Percentiles rank a stretch among this genome's conserved stretches.
Conservation (phyloP, 176 grass and related monocot genomes). For the Coix lacrymajobi region DNA sequence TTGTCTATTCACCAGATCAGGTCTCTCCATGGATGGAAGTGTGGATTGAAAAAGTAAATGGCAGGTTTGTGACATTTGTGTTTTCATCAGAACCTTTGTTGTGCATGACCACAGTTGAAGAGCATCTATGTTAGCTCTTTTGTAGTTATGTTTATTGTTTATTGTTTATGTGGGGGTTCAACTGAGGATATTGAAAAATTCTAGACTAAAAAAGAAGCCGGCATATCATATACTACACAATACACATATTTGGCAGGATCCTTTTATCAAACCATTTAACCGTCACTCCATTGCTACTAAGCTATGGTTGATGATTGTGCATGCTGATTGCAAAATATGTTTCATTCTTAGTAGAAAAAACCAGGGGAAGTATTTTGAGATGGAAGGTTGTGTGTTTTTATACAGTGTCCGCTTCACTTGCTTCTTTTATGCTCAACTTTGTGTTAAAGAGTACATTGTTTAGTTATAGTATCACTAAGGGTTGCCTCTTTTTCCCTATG, state of each 20-base stretch:
- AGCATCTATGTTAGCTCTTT: not conserved
- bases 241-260: not conserved
- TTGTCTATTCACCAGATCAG: conserved; percentile 89
- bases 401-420: not conserved
- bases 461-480: not conserved
- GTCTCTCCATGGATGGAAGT: conserved; percentile 95
- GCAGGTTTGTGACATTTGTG: conserved; percentile 51
- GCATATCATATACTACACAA: not conserved
- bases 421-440: not conserved
- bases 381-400: not conserved
- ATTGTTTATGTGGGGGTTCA: conserved; percentile 15
- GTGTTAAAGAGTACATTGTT: not conserved
- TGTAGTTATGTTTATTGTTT: too few species aligned
- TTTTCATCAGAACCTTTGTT: not conserved
- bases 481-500: not conserved
- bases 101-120: not conserved
- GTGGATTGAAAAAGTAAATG: conserved; percentile 71
- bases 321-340: not conserved
- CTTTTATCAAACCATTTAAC: conserved; percentile 3
- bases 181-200: not conserved
- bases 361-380: not conserved
- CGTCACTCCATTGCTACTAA: not conserved
- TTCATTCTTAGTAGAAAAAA: not conserved
- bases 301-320: not conserved
- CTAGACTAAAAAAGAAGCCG: not conserved